Evolutionary conservation across 495 filamentous ascomycete genomes (phyloP).

Genomic region (Penicillium canariense): DNA sequence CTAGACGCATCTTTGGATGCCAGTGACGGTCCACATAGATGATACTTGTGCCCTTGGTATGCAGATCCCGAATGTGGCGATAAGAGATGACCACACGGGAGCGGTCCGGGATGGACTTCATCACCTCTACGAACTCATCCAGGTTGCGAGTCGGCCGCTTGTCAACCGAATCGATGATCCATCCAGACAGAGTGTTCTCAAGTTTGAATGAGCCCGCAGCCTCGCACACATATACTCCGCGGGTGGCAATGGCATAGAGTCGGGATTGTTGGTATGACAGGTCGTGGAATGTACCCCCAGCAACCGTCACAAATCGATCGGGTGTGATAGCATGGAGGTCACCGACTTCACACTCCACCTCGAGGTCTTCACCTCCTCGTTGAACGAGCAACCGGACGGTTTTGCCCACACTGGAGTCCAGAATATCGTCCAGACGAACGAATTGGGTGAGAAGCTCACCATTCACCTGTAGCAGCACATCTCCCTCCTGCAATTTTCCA

Average conservation of each 20-base stretch:
- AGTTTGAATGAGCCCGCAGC: conserved; percentile 93
- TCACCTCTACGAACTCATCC: conserved; percentile 85
- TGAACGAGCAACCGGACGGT: conserved; percentile 75
- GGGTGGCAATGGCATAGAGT: conserved; percentile 85
- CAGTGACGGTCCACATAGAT: conserved; percentile 93
- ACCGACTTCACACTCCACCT: conserved; percentile 81
- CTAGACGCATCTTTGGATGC: conserved; percentile 89
- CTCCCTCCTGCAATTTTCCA: conserved; percentile 83
- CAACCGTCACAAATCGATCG: conserved; percentile 90
- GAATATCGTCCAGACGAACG: conserved; percentile 84
- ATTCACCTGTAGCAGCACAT: conserved; percentile 94
- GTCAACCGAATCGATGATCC: conserved; percentile 90
- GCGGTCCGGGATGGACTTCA: conserved; percentile 84
- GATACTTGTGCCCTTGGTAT: conserved; percentile 90
- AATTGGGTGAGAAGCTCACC: conserved; percentile 93
- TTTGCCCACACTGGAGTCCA: conserved; percentile 82
- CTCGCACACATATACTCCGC: conserved; percentile 93
- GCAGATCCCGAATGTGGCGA: conserved; percentile 90
- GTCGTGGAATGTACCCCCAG: conserved; percentile 90
- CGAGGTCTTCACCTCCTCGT: conserved; percentile 81
- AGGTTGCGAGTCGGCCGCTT: conserved; percentile 85
- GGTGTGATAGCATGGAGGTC: conserved; percentile 94
- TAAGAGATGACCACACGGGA: conserved; percentile 90
- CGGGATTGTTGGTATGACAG: conserved; percentile 95
- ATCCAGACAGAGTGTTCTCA: conserved; percentile 85